Evolutionary conservation across 495 filamentous ascomycete species (phyloP).

Genomic region (Schizothecium vesticola): DNA sequence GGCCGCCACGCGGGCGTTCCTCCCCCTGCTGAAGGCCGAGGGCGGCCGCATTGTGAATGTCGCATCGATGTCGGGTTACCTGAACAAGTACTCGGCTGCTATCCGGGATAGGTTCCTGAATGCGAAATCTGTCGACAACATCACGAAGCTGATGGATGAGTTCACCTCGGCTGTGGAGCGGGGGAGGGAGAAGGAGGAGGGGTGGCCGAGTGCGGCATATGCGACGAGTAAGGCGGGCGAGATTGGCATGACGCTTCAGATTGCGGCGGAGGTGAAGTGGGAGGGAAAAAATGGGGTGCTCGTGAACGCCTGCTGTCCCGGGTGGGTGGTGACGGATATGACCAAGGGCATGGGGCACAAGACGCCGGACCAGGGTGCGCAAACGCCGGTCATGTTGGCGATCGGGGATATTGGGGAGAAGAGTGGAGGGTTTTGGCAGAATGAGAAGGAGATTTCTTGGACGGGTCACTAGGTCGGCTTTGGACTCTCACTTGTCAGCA

Average conservation of each 20-base stretch:
- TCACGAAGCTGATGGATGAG: conserved; percentile 7
- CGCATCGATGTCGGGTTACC: neutral
- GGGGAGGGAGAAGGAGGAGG: conserved; percentile 1
- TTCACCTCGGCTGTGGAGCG: neutral
- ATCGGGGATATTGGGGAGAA: conserved; percentile 39
- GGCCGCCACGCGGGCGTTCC: conserved; percentile 4
- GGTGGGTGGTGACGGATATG: conserved; percentile 51
- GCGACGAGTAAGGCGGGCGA: conserved; percentile 6
- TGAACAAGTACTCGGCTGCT: neutral
- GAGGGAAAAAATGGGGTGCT: conserved; percentile 22
- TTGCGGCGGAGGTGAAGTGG: neutral
- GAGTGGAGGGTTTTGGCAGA: conserved; percentile 42
- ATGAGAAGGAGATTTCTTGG: conserved; percentile 41
- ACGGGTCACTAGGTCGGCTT: neutral
- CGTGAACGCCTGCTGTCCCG: conserved; percentile 51
- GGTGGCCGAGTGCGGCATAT: conserved; percentile 42
- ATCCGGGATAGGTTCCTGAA: neutral
- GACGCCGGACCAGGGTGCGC: conserved; percentile 45
- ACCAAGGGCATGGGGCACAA: conserved; percentile 39
- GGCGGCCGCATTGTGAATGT: conserved; percentile 1
- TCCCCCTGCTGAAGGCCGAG: neutral
- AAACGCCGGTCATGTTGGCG: conserved; percentile 49
- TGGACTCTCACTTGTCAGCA: neutral
- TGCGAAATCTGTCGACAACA: neutral
- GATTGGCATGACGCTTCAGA: conserved; percentile 1